A percentile compares a stretch with the other conserved stretches of the same genome.
Evolutionary conservation across 306 rosid genomes (phyloP).

Genomic region (Dicorynia guianensis): DNA sequence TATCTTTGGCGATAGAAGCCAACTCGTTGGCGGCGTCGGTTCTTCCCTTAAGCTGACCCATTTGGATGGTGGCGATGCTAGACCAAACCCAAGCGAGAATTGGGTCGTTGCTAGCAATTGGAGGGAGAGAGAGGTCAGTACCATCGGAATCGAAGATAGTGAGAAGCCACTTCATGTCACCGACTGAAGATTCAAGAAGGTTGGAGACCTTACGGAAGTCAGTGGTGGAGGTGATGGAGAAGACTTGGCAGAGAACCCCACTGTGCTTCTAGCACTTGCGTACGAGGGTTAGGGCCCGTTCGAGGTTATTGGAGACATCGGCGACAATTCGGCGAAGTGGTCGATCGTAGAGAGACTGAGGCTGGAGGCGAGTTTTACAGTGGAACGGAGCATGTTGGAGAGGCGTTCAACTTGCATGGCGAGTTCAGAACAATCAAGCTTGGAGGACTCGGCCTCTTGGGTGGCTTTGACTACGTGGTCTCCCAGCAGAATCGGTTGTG

Average conservation of each 20-base stretch:
- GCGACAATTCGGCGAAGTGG: constrained; percentile 76
- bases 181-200: constrained; percentile 73
- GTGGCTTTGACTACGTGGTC: constrained; percentile 75
- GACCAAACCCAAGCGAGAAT: constrained; percentile 91
- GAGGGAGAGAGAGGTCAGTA: constrained; percentile 63
- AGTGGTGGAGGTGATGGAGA: constrained; percentile 68
- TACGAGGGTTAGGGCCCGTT: constrained; percentile 59
- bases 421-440: constrained; percentile 62
- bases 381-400: constrained; percentile 68
- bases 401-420: constrained; percentile 66
- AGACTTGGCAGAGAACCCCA: constrained; percentile 77
- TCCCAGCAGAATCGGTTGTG: constrained; percentile 63
- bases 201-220: constrained; percentile 67
- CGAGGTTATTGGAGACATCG: constrained; percentile 68
- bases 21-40: constrained; percentile 69
- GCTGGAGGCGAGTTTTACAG: constrained; percentile 56
- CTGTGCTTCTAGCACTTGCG: constrained; percentile 68
- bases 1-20: constrained; percentile 58
- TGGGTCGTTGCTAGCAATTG: constrained; percentile 82
- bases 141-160: constrained; percentile 71
- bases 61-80: constrained; percentile 62
- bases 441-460: constrained; percentile 70
- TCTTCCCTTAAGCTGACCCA: constrained; percentile 75
- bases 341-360: constrained; percentile 67
- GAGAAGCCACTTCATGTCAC: constrained; percentile 81